phyloP scores from a whole-genome alignment of 2,329 filamentous ascomycete species.

The Xylaria sp. region DNA sequence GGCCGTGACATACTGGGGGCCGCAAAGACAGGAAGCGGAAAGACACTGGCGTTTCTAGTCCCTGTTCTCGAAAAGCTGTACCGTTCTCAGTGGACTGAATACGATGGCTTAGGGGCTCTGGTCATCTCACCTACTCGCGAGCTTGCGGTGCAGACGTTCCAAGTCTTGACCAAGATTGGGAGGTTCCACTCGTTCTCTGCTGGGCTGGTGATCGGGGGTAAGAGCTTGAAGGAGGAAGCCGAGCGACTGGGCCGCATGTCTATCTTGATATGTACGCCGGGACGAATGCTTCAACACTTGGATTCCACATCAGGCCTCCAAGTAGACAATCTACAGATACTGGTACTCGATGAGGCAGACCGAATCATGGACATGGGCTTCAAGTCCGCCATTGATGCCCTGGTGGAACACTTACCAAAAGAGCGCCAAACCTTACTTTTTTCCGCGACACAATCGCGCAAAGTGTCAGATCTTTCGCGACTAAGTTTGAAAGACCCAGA shows the following conservation, averaged over 20 bases:
- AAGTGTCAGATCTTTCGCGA: slow-evolving; percentile 88
- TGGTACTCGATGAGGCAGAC: slow-evolving; percentile 95
- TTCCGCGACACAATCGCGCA: slow-evolving; percentile 94
- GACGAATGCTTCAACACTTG: slow-evolving; percentile 92
- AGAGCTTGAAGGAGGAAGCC: slow-evolving; percentile 84
- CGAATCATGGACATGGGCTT: slow-evolving; percentile 99
- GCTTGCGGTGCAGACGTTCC: slow-evolving; percentile 92
- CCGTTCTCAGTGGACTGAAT: slow-evolving; percentile 84
- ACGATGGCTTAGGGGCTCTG: slow-evolving; percentile 89
- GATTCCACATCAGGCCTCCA: slow-evolving; percentile 92
- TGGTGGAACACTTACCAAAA: slow-evolving; percentile 87
- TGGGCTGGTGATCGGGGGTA: slow-evolving; percentile 91
- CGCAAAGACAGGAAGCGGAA: slow-evolving; percentile 93
- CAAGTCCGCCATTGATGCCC: slow-evolving; percentile 85
- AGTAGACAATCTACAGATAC: slow-evolving; percentile 86
- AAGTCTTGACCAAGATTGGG: slow-evolving; percentile 89
- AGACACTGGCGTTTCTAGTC: slow-evolving; percentile 90
- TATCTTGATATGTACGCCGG: slow-evolving; percentile 93
- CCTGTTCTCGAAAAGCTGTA: slow-evolving; percentile 94
- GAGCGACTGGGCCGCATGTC: slow-evolving; percentile 91
- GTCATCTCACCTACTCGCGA: slow-evolving; percentile 95
- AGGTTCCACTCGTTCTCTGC: slow-evolving; percentile 90
- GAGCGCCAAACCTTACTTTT: slow-evolving; percentile 91
- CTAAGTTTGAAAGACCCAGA: slow-evolving; percentile 89
- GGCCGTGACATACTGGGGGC: slow-evolving; percentile 89